A percentile compares a stretch with the other conserved stretches of the same genome.
phyloP scores from a whole-genome alignment of 2,329 filamentous ascomycete species.

The Aspergillus quadrilineatus region DNA sequence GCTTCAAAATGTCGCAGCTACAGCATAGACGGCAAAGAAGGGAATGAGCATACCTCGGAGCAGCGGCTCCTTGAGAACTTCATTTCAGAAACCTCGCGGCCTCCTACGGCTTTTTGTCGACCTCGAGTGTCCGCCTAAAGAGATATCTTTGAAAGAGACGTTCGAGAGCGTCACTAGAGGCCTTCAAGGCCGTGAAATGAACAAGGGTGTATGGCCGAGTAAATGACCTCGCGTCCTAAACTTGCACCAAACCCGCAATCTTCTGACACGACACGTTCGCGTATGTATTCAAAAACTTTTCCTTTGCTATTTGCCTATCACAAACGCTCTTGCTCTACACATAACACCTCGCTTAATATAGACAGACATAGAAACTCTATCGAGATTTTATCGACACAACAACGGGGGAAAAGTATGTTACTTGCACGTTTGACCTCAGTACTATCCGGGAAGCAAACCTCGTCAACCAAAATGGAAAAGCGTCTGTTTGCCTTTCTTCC shows the following conservation, averaged over 20 bases:
- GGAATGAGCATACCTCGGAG: background rate
- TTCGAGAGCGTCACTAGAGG: background rate
- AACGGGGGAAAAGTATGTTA: background rate
- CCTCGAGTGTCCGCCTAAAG: slow-evolving; percentile 2
- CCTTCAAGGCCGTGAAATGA: background rate
- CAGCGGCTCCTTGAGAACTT: background rate
- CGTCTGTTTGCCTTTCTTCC: slow-evolving; percentile 43
- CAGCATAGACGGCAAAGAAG: slow-evolving; percentile 83
- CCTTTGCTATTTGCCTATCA: slow-evolving; percentile 1
- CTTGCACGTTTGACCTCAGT: background rate
- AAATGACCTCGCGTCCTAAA: no score
- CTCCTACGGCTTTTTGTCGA: background rate
- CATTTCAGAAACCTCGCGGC: background rate
- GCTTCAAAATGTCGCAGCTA: slow-evolving; percentile 94
- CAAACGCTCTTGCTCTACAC: slow-evolving; percentile 1
- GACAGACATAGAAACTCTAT: background rate
- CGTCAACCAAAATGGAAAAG: slow-evolving; percentile 41
- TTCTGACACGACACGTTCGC: background rate
- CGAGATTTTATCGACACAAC: background rate
- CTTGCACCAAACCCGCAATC: background rate
- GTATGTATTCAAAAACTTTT: background rate
- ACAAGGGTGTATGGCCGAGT: background rate
- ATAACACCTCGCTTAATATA: slow-evolving; percentile 5
- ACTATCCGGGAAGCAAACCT: background rate
- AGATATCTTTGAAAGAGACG: background rate